Base-by-base conservation (phyloP, 305 asterid species). In the Salvia sclarea region DNA sequence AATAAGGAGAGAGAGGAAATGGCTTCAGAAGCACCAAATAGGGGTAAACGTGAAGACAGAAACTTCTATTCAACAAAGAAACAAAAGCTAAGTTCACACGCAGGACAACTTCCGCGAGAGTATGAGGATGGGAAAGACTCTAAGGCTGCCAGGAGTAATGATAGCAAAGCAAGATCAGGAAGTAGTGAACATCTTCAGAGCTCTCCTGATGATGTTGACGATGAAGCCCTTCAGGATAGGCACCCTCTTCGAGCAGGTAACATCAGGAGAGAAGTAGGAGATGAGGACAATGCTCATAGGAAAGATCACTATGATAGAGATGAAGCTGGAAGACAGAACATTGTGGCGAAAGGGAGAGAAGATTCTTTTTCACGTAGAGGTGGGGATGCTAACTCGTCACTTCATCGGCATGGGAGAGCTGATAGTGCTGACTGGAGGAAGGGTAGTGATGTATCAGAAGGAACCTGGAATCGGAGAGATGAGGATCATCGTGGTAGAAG, bases 111-210 rank as follows among this genome's bases (percentile, higher is more conserved):
- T 41, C 79, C 87, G 52, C 91, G 74, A 71, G 95, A 87, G 74
- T 78, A 70, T 76, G 91, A 82, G 64, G 86, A 81, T 20, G 84
- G 74, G 18, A 91, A 78, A 72, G 88, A 88, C 71, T 85, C 91
- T 9, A 89, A 79, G 63, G 82, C 84, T 50, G 88, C 77, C 52
- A 81, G 88, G 75, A 88, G 96, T 73, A 79, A 89, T 68, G 97
- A 82, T 73, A 84, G 93, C 85, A 81, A 83, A 79, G 86, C 81
- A 61, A 85, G 87, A 75, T 93, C 97, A 25, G 93, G 85, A 73
- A 90, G 96, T 75, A 85, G 95, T 61, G 83, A 72, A 75, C 90
- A 87, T 78, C 70, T 74, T 71, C 77, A 75, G 66, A 83, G 69
- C 76, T 79, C 73, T 64, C 82, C 14, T 54, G 92, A 84, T 61